Base-by-base conservation (phyloP, 208 protist genomes). In the Crithidia expoeki region DNA sequence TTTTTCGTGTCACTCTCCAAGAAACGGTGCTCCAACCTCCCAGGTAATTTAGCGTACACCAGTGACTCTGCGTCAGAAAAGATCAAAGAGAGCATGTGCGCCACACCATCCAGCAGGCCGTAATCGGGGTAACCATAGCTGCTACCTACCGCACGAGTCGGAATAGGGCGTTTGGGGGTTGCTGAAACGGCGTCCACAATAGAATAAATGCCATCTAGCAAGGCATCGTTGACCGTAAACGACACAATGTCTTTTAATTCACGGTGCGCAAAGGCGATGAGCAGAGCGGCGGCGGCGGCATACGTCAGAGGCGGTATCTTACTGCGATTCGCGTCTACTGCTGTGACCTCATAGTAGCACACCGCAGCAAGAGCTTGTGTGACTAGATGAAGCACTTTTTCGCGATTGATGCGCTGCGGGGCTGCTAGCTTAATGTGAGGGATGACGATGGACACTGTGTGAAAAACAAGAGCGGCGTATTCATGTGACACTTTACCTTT, bases 121-220 rank as follows among this genome's bases (percentile, higher is more conserved):
- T 87, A 88, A 56, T 96, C 90, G 30, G 90, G 80, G 76, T 91
- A 98, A 9, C 90, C 89, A 67, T 94, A 98, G 42, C 89, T 92
- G 58, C 81, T 94, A 1, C 94, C 94, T 34, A 95, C 63, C 38
- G 88, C 75, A 19, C 94, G 79, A 10, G 81, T 76, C 30, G 77
- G 65, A 6, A 92, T 57, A 23, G 80, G 79, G 14, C 80, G 75
- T 14, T 64, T 77, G 1, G 73, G 44, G 14, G 79, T 50, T 58
- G 64, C 63, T 5, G 58, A 25, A 1, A 86, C 80, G 46, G 72
- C 74, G n/a, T 79, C 74, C 14, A 84, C 76, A 23, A 91, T 75
- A 17, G 80, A 72, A 40, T 74, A 79, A 25, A 88, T 72, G 4
- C 85, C 81, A 50, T 84, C 75, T 58, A 83, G 52, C 16, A 84